Evolutionary conservation across 192 early-diverging fungal species (phyloP).

Genomic region (Linnemannia hyalina): DNA sequence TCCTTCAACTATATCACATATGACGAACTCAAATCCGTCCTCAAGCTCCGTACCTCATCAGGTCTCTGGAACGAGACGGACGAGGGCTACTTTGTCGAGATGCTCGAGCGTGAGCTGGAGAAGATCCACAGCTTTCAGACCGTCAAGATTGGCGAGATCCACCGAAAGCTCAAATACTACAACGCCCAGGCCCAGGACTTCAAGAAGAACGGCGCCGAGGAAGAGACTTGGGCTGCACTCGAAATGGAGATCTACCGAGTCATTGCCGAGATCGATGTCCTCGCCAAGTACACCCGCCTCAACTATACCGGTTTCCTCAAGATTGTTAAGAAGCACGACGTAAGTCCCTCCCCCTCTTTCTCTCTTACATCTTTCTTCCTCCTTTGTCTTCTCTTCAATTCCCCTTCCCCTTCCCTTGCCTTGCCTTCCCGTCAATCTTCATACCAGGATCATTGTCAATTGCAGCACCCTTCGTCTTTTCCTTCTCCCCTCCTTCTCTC

Average conservation of each 20-base stretch:
- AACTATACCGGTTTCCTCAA: constrained; percentile 92
- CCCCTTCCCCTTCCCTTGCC: neutral
- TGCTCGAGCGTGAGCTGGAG: constrained; percentile 90
- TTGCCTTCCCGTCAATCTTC: neutral
- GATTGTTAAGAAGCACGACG: constrained; percentile 99
- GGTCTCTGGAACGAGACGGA: constrained; percentile 35
- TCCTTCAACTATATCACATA: constrained; percentile 48
- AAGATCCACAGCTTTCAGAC: constrained; percentile 69
- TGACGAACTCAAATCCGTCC: constrained; percentile 40
- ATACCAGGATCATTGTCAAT: neutral
- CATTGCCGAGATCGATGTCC: constrained; percentile 81
- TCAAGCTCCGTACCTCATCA: constrained; percentile 23
- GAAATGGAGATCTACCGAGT: constrained; percentile 80
- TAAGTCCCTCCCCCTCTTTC: constrained; percentile 12
- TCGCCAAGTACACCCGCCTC: constrained; percentile 81
- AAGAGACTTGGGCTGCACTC: constrained; percentile 79
- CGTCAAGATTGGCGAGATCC: constrained; percentile 40
- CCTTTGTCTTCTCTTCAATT: neutral
- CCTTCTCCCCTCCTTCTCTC: neutral
- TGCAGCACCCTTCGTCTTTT: neutral
- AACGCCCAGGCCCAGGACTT: constrained; percentile 74
- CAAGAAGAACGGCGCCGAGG: constrained; percentile 79
- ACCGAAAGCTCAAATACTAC: constrained; percentile 40
- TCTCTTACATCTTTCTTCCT: neutral
- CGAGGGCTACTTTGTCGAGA: constrained; percentile 76